Evolutionary conservation across 345 rosid genomes (phyloP).

Genomic region (Firmiana major): DNA sequence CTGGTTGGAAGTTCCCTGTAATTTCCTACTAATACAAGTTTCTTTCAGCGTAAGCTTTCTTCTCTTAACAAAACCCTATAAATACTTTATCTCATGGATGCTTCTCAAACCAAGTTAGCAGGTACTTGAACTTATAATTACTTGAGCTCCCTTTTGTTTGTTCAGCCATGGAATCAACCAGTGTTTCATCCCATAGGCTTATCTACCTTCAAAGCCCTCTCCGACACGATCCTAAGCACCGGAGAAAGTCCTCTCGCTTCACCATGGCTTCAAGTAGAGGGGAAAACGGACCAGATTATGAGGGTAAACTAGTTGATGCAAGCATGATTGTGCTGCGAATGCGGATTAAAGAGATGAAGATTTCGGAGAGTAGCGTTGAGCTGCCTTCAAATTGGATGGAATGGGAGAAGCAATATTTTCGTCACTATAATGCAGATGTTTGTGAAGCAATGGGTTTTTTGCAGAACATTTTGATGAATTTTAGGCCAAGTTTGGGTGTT

Average conservation of each 20-base stretch:
- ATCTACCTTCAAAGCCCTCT: not conserved
- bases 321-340: slow-evolving; percentile 40
- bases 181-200: not conserved
- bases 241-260: not conserved
- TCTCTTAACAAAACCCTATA: not conserved
- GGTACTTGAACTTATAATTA: not conserved
- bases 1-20: not conserved
- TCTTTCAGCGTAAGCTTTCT: not conserved
- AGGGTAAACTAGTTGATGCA: slow-evolving; percentile 28
- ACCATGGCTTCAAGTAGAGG: not conserved
- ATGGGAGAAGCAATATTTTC: slow-evolving; percentile 42
- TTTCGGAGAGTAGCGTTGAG: slow-evolving; percentile 28
- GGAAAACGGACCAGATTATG: not conserved
- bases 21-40: not conserved
- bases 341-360: slow-evolving; percentile 33
- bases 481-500: slow-evolving; percentile 39
- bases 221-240: not conserved
- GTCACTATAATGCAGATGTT: slow-evolving; percentile 23
- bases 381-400: slow-evolving; percentile 40
- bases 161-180: not conserved
- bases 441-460: slow-evolving; percentile 30
- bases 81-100: not conserved
- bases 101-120: not conserved
- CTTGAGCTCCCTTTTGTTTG: not conserved
- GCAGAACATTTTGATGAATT: slow-evolving; percentile 37